A percentile compares a stretch with the other conserved stretches of the same genome.
phyloP scores from a whole-genome alignment of 495 filamentous ascomycete genomes.

The Hypoxylon fragiforme region DNA sequence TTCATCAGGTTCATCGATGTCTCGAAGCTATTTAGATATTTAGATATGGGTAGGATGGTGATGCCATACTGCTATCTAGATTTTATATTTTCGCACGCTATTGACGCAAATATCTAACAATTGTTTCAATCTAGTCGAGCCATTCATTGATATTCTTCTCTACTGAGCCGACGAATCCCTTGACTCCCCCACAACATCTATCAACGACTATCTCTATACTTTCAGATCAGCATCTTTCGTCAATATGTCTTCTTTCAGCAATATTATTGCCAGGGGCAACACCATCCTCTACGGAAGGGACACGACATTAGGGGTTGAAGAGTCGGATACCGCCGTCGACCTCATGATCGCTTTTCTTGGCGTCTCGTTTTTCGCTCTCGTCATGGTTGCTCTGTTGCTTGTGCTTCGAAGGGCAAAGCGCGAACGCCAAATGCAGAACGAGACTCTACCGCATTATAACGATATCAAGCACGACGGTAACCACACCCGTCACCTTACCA shows the following conservation, averaged over 20 bases:
- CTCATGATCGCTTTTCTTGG: constrained; percentile 80
- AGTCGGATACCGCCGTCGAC: constrained; percentile 60
- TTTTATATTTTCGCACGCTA: constrained; percentile 11
- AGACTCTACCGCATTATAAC: constrained; percentile 61
- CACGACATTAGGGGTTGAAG: constrained; percentile 45
- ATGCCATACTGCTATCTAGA: not conserved
- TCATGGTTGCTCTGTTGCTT: constrained; percentile 67
- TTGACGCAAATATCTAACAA: constrained; percentile 33
- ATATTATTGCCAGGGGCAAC: constrained; percentile 56
- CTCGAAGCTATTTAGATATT: constrained; percentile 16
- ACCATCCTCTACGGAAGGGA: constrained; percentile 40
- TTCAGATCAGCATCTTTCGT: constrained; percentile 20
- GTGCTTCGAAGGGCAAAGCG: constrained; percentile 64
- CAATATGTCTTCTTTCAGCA: constrained; percentile 54
- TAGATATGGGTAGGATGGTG: not conserved
- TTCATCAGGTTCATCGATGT: too few relatives aligned
- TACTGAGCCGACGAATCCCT: constrained; percentile 24
- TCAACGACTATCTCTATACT: constrained; percentile 20
- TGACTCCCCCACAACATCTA: constrained; percentile 14
- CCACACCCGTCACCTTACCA: constrained; percentile 52
- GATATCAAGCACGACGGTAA: constrained; percentile 54
- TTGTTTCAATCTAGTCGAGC: constrained; percentile 25
- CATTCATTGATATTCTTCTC: constrained; percentile 29
- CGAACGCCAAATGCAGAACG: constrained; percentile 51
- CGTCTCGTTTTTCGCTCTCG: constrained; percentile 68